Evolutionary conservation across 176 grass and related monocot genomes (phyloP).

Genomic region (Eragrostis curvula): DNA sequence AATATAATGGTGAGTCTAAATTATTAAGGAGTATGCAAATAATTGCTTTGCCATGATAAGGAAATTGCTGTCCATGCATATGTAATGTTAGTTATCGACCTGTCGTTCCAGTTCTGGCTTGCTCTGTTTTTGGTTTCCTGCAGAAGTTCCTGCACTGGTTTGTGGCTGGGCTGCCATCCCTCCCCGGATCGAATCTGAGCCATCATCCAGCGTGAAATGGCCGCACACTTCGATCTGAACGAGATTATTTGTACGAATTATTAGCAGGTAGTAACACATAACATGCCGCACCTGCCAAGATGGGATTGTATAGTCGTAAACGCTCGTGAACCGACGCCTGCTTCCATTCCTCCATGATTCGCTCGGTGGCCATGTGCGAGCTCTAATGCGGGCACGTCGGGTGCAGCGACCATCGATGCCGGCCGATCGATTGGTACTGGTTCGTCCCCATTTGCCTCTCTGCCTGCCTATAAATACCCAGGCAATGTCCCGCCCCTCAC

Average conservation of each 20-base stretch:
- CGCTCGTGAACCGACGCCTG: slow-evolving; percentile 16
- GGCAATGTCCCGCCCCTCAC: slow-evolving; percentile 31
- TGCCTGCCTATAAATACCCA: slow-evolving; percentile 47
- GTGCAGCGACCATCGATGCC: slow-evolving; percentile 31
- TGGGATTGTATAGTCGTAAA: neutral
- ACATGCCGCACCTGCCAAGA: slow-evolving; percentile 8
- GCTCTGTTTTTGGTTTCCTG: neutral
- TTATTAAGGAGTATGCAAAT: neutral
- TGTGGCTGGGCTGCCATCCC: neutral
- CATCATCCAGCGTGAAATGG: neutral
- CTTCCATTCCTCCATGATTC: slow-evolving; percentile 34
- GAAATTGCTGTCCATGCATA: neutral
- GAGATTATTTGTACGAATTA: neutral
- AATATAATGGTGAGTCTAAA: neutral
- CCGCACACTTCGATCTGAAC: neutral
- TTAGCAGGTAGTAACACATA: neutral
- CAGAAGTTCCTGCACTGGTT: neutral
- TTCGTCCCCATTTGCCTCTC: neutral
- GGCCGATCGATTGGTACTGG: neutral
- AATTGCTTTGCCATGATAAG: neutral
- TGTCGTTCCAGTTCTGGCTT: neutral
- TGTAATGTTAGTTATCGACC: neutral
- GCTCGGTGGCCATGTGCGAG: slow-evolving; percentile 39
- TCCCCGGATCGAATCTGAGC: neutral
- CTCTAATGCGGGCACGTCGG: slow-evolving; percentile 29